Base-by-base conservation (phyloP, 495 filamentous ascomycete species). In the Aspergillus sparsus region DNA sequence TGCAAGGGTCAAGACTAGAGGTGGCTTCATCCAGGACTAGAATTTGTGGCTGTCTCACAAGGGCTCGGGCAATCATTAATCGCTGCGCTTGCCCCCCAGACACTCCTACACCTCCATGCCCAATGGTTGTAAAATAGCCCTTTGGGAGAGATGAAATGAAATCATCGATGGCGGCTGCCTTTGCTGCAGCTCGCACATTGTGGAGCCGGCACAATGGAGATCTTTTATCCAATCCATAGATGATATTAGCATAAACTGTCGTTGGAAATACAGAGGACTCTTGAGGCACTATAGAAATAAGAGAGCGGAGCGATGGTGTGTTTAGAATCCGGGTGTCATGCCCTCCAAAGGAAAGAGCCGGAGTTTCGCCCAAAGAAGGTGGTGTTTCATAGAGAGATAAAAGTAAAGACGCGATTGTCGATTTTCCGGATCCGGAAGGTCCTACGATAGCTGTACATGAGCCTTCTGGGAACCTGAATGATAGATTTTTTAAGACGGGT, bases 1-100 rank as follows among this genome's bases (percentile, higher is more conserved):
- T 86, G 59, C 85, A 82, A 0, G 78, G 78, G 68, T 98, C 94
- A 11, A 98, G 72, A 35, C 85, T 86, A 32, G 85, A 89, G 0
- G 94, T 98, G 5, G 93, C 89, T 70, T 98, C 94, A 60, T 98
- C 94, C 11, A 98, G 71, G 0, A 98, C 82, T 16, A 98, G 68
- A 7, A 97, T 70, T 42, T 80, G 78, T 0, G 91, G 91, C 16
- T 79, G 72, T 0, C 91, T 77, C 3, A 89, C 77, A 2, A 98
- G 72, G 5, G 93, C 93, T 1, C 94, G 76, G 3, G 93, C 92
- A 55, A 98, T 92, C 5, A 87, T 85, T 6, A 98, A 61, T 0
- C 91, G 81, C 66, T 97, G 93, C 2, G 86, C 85, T 65, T 98
- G 94, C 0, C 94, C 94, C 2, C 92, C 93, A 0, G 87, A 91